phyloP scores from a whole-genome alignment of 208 protist species.

The Crithidia thermophila region DNA sequence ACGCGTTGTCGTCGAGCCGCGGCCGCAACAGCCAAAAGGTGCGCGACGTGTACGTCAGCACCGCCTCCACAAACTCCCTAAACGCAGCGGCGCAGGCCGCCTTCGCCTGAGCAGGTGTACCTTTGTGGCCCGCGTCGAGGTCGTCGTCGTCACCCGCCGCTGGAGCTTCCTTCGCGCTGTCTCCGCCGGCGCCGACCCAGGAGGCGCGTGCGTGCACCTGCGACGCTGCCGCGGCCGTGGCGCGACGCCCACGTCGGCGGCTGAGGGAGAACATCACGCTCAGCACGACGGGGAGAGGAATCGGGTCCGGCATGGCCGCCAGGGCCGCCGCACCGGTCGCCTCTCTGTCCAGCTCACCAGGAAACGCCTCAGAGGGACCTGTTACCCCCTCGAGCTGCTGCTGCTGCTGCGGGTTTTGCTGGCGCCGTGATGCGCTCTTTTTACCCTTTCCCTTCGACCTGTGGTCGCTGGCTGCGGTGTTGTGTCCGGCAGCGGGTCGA shows the following conservation, averaged over 20 bases:
- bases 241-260: not conserved
- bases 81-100: too few species aligned
- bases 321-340: constrained; percentile 25
- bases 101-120: too few species aligned
- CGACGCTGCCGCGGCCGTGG: not conserved
- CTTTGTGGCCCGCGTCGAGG: not conserved
- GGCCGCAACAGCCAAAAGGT: constrained; percentile 71
- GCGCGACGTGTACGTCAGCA: constrained; percentile 68
- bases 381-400: not conserved
- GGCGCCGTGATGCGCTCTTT: not conserved
- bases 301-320: constrained; percentile 18
- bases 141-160: not conserved
- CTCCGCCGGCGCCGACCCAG: too few species aligned
- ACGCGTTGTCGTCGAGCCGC: constrained; percentile 44
- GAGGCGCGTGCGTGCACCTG: too few species aligned
- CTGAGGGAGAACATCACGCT: constrained; percentile 17
- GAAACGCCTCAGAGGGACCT: not conserved
- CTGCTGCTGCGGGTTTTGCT: not conserved
- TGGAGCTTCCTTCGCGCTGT: not conserved
- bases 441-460: not conserved
- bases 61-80: constrained; percentile 41
- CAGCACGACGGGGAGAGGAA: constrained; percentile 26
- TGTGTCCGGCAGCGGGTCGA: not conserved
- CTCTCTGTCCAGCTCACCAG: constrained; percentile 13
- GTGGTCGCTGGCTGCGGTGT: not conserved